Evolutionary conservation across 202 grass and related monocot genomes (phyloP).

Genomic region (Hordeum pubiflorum): DNA sequence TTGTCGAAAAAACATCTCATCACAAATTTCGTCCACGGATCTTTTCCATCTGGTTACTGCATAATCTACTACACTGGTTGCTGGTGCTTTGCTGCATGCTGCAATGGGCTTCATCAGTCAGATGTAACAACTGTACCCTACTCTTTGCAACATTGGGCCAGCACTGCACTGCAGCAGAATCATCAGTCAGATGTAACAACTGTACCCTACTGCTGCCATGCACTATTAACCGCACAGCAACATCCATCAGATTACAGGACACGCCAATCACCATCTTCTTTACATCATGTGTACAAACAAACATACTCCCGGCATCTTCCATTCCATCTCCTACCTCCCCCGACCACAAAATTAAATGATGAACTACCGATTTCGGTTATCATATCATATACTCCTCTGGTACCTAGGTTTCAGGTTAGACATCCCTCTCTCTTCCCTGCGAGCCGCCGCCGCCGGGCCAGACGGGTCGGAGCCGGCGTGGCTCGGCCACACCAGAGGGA

Average conservation of each 20-base stretch:
- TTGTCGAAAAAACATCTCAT: too few species aligned
- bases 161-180: not conserved
- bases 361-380: too few species aligned
- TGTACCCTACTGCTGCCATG: not conserved
- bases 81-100: not conserved
- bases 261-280: not conserved
- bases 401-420: constrained; percentile 13
- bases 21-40: not conserved
- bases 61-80: not conserved
- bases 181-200: not conserved
- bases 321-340: not conserved
- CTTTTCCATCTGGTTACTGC: not conserved
- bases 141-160: not conserved
- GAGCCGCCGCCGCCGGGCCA: not conserved
- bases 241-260: not conserved
- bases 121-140: not conserved
- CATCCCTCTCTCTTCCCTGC: constrained; percentile 9
- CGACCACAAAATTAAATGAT: not conserved
- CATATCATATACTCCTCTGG: constrained; percentile 30
- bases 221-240: not conserved
- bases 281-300: constrained; percentile 1
- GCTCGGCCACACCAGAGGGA: constrained; percentile 27
- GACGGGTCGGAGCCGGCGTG: not conserved
- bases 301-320: not conserved
- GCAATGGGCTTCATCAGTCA: not conserved